Percentiles rank a stretch among this genome's conserved stretches.
phyloP scores from a whole-genome alignment of 2,329 filamentous ascomycete genomes.

The Juglanconis sp. region DNA sequence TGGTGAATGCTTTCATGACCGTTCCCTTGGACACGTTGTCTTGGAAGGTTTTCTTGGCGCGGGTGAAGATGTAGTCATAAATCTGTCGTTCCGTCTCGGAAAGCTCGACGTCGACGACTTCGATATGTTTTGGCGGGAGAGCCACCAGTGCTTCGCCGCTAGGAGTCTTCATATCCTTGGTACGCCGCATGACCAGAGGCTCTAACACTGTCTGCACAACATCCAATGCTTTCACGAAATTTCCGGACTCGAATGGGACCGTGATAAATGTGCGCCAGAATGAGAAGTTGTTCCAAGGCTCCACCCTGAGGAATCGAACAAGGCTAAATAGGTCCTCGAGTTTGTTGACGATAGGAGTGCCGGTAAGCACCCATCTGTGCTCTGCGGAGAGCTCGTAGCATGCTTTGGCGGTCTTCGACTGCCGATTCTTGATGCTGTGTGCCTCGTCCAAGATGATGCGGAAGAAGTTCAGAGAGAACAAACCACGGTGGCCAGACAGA shows the following conservation, averaged over 20 bases:
- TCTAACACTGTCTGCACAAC: conserved; percentile 97
- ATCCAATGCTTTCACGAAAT: conserved; percentile 89
- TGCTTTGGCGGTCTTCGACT: conserved; percentile 90
- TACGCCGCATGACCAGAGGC: conserved; percentile 88
- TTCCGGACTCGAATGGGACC: conserved; percentile 90
- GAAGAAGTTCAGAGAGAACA: conserved; percentile 94
- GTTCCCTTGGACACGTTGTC: conserved; percentile 89
- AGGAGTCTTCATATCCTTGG: conserved; percentile 97
- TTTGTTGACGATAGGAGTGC: conserved; percentile 94
- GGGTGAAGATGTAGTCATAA: conserved; percentile 84
- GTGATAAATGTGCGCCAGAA: conserved; percentile 99
- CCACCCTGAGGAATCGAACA: conserved; percentile 86
- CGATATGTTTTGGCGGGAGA: conserved; percentile 74
- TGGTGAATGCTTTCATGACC: conserved; percentile 91
- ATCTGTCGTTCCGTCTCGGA: conserved; percentile 83
- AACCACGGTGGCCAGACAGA: conserved; percentile 61
- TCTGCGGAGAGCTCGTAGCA: conserved; percentile 85
- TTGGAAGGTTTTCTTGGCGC: conserved; percentile 79
- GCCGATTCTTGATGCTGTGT: conserved; percentile 85
- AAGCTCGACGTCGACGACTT: conserved; percentile 85
- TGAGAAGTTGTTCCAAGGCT: conserved; percentile 98
- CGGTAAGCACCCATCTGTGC: conserved; percentile 91
- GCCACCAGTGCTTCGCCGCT: conserved; percentile 72
- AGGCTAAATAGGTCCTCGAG: conserved; percentile 93
- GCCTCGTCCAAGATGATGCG: conserved; percentile 93